phyloP scores from a whole-genome alignment of 306 rosid genomes.

The Medicago lupulina region DNA sequence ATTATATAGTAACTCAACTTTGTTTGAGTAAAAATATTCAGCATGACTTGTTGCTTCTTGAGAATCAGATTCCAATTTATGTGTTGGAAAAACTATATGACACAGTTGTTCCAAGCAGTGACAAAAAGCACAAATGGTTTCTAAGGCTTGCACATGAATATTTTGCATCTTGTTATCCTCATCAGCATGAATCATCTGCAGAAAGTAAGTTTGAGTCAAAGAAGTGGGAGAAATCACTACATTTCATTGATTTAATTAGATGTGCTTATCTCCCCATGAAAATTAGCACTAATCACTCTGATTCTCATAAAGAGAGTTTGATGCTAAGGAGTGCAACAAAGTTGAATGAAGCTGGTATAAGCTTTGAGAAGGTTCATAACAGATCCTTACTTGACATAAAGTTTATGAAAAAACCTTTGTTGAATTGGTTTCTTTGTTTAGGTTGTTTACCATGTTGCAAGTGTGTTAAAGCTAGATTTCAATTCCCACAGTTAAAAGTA shows the following conservation, averaged over 20 bases:
- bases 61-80: slow-evolving; percentile 63
- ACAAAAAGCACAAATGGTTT: not conserved
- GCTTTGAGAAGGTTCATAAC: slow-evolving; percentile 33
- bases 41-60: slow-evolving; percentile 54
- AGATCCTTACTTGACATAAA: slow-evolving; percentile 39
- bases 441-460: slow-evolving; percentile 32
- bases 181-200: not conserved
- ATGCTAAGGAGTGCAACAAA: slow-evolving; percentile 42
- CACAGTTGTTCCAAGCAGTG: slow-evolving; percentile 21
- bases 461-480: slow-evolving; percentile 38
- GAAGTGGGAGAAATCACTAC: slow-evolving; percentile 38
- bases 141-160: slow-evolving; percentile 38
- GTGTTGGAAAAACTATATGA: slow-evolving; percentile 47
- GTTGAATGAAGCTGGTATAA: slow-evolving; percentile 48
- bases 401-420: slow-evolving; percentile 34
- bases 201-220: not conserved
- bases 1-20: slow-evolving; percentile 47
- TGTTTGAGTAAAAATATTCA: slow-evolving; percentile 50
- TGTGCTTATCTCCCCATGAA: slow-evolving; percentile 40
- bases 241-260: slow-evolving; percentile 61
- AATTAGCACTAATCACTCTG: not conserved
- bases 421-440: slow-evolving; percentile 48
- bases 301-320: slow-evolving; percentile 13
- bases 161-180: slow-evolving; percentile 32
- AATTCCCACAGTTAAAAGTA: slow-evolving; percentile 40